Percentiles rank a stretch among this genome's conserved stretches.
phyloP scores from a whole-genome alignment of 768 basidiomycete species.

The Suillus subalutaceus region DNA sequence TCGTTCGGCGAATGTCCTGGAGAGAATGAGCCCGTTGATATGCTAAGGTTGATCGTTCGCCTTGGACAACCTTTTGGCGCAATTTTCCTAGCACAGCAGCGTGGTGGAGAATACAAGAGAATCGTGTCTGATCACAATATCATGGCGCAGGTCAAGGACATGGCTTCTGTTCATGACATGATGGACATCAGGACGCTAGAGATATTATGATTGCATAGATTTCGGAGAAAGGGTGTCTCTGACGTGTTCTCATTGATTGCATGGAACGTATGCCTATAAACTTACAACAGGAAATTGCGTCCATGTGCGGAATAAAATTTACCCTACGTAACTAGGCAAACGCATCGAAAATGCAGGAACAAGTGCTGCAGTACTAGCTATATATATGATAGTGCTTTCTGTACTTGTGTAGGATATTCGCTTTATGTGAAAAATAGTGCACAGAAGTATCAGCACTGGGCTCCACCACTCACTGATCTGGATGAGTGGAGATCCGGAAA shows the following conservation, averaged over 20 bases:
- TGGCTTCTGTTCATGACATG: neutral
- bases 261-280: neutral
- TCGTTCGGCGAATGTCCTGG: too few species aligned
- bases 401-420: neutral
- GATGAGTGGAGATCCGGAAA: too few species aligned
- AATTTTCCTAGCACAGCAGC: too few species aligned
- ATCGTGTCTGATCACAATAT: neutral
- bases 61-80: too few species aligned
- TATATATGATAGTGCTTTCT: neutral
- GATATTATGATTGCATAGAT: neutral
- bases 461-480: too few species aligned
- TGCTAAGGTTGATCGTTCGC: too few species aligned
- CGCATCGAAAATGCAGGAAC: too few species aligned
- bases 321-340: neutral
- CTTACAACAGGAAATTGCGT: neutral
- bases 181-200: neutral
- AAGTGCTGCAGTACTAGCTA: neutral
- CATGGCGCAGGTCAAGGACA: neutral
- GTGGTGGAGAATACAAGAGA: neutral
- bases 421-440: neutral
- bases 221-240: neutral
- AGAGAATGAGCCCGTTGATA: too few species aligned
- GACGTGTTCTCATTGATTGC: neutral
- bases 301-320: neutral
- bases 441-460: too few species aligned